phyloP scores from a whole-genome alignment of 768 basidiomycete species.

The Paxillus rubicundulus region DNA sequence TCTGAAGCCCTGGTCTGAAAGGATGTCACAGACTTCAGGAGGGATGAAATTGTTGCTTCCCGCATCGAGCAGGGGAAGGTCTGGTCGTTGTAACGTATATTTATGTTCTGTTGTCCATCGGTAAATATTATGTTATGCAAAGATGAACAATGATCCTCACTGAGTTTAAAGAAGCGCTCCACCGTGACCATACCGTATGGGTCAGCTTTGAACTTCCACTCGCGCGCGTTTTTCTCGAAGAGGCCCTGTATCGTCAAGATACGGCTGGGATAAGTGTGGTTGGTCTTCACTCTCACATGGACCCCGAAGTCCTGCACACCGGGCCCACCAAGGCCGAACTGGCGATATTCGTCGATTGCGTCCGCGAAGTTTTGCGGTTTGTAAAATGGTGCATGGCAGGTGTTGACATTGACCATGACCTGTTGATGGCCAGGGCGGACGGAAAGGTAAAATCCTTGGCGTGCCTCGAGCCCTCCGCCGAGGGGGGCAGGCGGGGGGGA shows the following conservation, averaged over 20 bases:
- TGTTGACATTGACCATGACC: conserved; percentile 48
- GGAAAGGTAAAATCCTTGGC: conserved; percentile 43
- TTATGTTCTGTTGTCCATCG: conserved; percentile 32
- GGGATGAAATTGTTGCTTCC: conserved; percentile 36
- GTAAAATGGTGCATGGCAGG: conserved; percentile 45
- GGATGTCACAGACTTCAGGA: conserved; percentile 42
- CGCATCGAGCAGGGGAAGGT: conserved; percentile 40
- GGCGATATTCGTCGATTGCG: conserved; percentile 10
- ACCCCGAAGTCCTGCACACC: conserved; percentile 42
- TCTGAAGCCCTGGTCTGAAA: conserved; percentile 33
- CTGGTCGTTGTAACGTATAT: conserved; percentile 32
- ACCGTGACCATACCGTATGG: conserved; percentile 25
- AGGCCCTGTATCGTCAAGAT: conserved; percentile 62
- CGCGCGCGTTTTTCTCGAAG: conserved; percentile 34
- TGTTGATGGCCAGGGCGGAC: conserved; percentile 37
- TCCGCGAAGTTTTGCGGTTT: conserved; percentile 35
- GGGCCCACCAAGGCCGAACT: neutral
- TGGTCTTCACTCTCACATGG: conserved; percentile 57
- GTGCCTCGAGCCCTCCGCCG: conserved; percentile 49
- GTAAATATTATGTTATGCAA: neutral
- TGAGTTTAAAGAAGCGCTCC: conserved; percentile 18
- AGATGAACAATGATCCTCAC: neutral
- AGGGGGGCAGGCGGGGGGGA: conserved; percentile 31
- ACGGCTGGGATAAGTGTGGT: conserved; percentile 51
- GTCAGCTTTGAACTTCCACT: conserved; percentile 35